phyloP scores from a whole-genome alignment of 768 basidiomycete species.

The Cystofilobasidium macerans region DNA sequence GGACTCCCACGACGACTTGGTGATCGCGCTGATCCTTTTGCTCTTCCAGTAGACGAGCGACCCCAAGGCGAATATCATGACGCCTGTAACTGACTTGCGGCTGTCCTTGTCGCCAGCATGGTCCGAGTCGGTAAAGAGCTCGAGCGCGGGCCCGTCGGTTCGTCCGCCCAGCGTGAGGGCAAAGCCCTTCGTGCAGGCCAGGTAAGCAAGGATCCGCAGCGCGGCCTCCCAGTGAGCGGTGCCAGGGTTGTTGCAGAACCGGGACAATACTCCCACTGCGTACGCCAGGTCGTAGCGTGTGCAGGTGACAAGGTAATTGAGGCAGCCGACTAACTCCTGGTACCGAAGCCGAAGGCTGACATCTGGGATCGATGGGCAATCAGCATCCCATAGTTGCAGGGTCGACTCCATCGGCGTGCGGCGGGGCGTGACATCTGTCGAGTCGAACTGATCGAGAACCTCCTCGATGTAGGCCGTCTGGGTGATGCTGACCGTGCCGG shows the following conservation, averaged over 20 bases:
- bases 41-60: constrained; percentile 4
- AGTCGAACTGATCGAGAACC: too few species aligned
- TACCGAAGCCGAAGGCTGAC: too few species aligned
- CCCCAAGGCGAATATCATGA: background rate
- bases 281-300: background rate
- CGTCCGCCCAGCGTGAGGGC: background rate
- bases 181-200: background rate
- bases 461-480: too few species aligned
- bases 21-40: constrained; percentile 1
- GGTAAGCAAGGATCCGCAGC: constrained; percentile 6
- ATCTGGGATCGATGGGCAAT: too few species aligned
- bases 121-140: constrained; percentile 12
- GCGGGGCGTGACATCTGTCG: too few species aligned
- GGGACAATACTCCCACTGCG: constrained; percentile 5
- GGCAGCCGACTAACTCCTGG: too few species aligned
- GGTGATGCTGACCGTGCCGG: too few species aligned
- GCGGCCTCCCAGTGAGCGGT: constrained; percentile 5
- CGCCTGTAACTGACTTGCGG: background rate
- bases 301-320: too few species aligned
- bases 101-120: constrained; percentile 8
- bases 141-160: background rate
- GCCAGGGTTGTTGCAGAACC: constrained; percentile 1
- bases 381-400: too few species aligned
- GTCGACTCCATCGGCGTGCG: too few species aligned
- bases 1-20: constrained; percentile 4